Conservation (phyloP, 2,329 filamentous ascomycete genomes). For the Colletotrichum scovillei region DNA sequence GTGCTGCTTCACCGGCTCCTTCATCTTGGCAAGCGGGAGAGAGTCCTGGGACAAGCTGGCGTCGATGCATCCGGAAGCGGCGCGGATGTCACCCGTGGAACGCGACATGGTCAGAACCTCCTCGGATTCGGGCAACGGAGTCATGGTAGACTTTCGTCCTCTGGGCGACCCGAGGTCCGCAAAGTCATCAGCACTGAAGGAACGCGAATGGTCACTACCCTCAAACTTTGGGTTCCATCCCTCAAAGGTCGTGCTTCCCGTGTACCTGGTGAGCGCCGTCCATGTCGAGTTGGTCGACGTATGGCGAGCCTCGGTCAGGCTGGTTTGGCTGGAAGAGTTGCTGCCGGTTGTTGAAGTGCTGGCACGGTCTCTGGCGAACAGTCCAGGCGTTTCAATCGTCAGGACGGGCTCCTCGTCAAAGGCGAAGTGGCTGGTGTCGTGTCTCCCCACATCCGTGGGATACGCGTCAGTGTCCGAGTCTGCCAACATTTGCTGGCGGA, state of each 20-base stretch:
- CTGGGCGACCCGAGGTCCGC: constrained; percentile 36
- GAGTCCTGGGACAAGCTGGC: constrained; percentile 43
- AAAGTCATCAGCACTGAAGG: constrained; percentile 38
- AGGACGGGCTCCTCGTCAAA: constrained; percentile 49
- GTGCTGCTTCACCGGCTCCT: constrained; percentile 43
- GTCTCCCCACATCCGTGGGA: constrained; percentile 48
- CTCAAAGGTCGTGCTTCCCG: constrained; percentile 59
- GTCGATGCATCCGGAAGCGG: constrained; percentile 13
- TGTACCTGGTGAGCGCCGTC: constrained; percentile 65
- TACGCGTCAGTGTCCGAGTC: constrained; percentile 34
- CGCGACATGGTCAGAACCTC: constrained; percentile 26
- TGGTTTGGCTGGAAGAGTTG: constrained; percentile 57
- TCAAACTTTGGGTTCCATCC: constrained; percentile 43
- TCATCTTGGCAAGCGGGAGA: constrained; percentile 42
- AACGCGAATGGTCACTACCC: constrained; percentile 44
- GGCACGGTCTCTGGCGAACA: constrained; percentile 55
- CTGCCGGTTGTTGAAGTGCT: constrained; percentile 68
- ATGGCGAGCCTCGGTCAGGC: constrained; percentile 62
- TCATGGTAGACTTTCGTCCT: constrained; percentile 23
- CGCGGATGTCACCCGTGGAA: constrained; percentile 30
- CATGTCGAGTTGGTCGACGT: constrained; percentile 64
- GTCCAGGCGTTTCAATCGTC: constrained; percentile 45
- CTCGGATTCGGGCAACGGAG: constrained; percentile 32
- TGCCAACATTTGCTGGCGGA: constrained; percentile 61
- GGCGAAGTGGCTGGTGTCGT: constrained; percentile 47